These are phyloP conservation scores for Candida krabiensis DNA, from an alignment of 805 yeast genomes.

Conservation along the genomic window DNA sequence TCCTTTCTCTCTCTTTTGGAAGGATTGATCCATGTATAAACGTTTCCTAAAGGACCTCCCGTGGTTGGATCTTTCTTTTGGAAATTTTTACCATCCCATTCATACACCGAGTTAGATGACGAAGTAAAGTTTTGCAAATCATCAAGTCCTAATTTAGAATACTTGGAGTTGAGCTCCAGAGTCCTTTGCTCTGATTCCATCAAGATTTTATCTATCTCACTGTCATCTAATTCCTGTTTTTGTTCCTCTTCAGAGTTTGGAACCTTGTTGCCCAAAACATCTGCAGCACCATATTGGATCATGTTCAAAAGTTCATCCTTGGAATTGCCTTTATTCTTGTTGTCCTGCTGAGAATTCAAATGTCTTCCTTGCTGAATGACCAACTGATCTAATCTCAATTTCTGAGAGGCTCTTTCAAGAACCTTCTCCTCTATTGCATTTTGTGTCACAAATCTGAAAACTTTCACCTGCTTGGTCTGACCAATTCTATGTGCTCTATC, in stretches of 20 bases:
- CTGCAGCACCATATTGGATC: constrained; percentile 84
- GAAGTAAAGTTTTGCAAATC: constrained; percentile 76
- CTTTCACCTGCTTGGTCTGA: constrained; percentile 80
- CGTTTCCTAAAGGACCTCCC: constrained; percentile 30
- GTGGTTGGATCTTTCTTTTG: constrained; percentile 58
- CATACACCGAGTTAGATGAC: constrained; percentile 60
- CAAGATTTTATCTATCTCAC: constrained; percentile 64
- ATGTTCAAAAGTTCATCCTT: constrained; percentile 75
- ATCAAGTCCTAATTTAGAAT: constrained; percentile 66
- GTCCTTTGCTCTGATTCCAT: constrained; percentile 65
- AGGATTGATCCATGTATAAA: constrained; percentile 77
- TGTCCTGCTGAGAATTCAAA: constrained; percentile 15
- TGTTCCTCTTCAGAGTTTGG: constrained; percentile 25
- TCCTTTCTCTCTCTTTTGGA: constrained; percentile 82
- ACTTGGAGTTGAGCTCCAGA: constrained; percentile 57
- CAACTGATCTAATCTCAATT: constrained; percentile 73
- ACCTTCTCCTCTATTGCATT: constrained; percentile 84
- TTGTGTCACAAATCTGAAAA: constrained; percentile 74
- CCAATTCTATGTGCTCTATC: constrained; percentile 90
- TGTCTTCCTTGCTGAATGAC: constrained; percentile 73
- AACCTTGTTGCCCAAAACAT: constrained; percentile 44
- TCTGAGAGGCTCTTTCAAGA: constrained; percentile 78
- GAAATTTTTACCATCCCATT: constrained; percentile 86
- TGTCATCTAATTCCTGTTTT: constrained; percentile 41
- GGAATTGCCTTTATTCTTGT: constrained; percentile 42